Evolutionary conservation across 805 yeast genomes (phyloP).

Genomic region (Saccharomyces mikatae): DNA sequence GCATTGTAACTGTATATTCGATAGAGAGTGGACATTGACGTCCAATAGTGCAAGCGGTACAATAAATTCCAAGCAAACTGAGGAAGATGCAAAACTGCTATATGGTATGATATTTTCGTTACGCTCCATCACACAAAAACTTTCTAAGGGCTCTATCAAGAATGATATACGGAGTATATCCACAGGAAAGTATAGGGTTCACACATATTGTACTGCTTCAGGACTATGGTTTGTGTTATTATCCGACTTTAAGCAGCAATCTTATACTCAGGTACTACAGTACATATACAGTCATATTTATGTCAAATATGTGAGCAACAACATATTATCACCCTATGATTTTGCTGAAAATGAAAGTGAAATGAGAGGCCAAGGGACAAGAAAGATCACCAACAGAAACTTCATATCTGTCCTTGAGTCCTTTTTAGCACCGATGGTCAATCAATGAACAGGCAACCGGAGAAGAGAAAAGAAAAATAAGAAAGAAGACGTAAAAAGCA

Average conservation of each 20-base stretch:
- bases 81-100: slow-evolving; percentile 68
- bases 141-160: slow-evolving; percentile 29
- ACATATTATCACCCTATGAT: slow-evolving; percentile 27
- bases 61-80: slow-evolving; percentile 47
- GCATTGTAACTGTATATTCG: slow-evolving; percentile 83
- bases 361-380: slow-evolving; percentile 28
- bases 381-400: slow-evolving; percentile 24
- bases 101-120: slow-evolving; percentile 81
- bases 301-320: slow-evolving; percentile 24
- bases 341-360: slow-evolving; percentile 25
- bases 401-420: slow-evolving; percentile 24
- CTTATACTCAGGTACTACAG: slow-evolving; percentile 23
- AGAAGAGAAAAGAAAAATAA: neutral
- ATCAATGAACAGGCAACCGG: slow-evolving; percentile 4
- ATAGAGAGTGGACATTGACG: slow-evolving; percentile 56
- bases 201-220: slow-evolving; percentile 70
- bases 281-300: slow-evolving; percentile 28
- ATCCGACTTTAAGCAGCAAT: slow-evolving; percentile 45
- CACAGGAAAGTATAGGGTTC: slow-evolving; percentile 74
- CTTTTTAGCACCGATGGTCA: slow-evolving; percentile 27
- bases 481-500: neutral
- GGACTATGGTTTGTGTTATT: slow-evolving; percentile 69
- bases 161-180: slow-evolving; percentile 35
- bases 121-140: slow-evolving; percentile 60
- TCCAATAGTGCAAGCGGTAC: slow-evolving; percentile 30